A percentile compares a stretch with the other conserved stretches of the same genome.
These are phyloP conservation scores for Kodamaea sp. DNA, from an alignment of 1,139 yeast genomes.

Conservation along the genomic window DNA sequence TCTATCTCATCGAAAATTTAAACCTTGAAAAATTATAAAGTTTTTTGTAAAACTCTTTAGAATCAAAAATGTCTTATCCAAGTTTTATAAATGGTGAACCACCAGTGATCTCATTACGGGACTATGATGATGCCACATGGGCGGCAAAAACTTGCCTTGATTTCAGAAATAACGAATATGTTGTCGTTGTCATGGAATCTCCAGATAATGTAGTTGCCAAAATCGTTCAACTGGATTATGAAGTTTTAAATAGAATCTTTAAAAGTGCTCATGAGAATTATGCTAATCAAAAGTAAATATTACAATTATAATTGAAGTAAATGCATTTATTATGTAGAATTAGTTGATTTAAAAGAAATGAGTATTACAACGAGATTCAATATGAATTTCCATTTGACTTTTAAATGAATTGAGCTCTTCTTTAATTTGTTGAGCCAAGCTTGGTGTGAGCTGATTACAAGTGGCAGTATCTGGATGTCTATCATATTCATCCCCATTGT, in stretches of 20 bases:
- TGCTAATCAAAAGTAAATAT: constrained; percentile 5
- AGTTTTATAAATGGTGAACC: constrained; percentile 44
- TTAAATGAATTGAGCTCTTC: constrained; percentile 80
- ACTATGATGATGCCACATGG: constrained; percentile 55
- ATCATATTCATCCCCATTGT: constrained; percentile 81
- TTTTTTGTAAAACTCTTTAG: not conserved
- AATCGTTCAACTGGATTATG: constrained; percentile 33
- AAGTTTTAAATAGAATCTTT: constrained; percentile 42
- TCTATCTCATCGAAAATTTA: constrained; percentile 1
- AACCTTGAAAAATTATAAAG: not conserved
- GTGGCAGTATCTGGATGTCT: constrained; percentile 93
- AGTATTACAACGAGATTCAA: constrained; percentile 72
- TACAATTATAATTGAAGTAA: not conserved
- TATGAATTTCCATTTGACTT: constrained; percentile 79
- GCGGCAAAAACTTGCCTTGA: constrained; percentile 51
- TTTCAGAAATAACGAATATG: constrained; percentile 30
- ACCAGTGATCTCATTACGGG: constrained; percentile 41
- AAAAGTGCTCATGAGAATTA: constrained; percentile 39
- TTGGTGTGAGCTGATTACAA: constrained; percentile 87
- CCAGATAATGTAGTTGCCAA: constrained; percentile 44
- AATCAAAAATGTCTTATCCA: constrained; percentile 29
- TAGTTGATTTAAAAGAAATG: constrained; percentile 58
- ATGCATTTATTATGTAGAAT: not conserved
- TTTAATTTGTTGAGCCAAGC: constrained; percentile 80
- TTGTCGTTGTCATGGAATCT: constrained; percentile 45